Evolutionary conservation across 352 stramenopile genomes (phyloP).

Genomic region (Pythium phragmitis): DNA sequence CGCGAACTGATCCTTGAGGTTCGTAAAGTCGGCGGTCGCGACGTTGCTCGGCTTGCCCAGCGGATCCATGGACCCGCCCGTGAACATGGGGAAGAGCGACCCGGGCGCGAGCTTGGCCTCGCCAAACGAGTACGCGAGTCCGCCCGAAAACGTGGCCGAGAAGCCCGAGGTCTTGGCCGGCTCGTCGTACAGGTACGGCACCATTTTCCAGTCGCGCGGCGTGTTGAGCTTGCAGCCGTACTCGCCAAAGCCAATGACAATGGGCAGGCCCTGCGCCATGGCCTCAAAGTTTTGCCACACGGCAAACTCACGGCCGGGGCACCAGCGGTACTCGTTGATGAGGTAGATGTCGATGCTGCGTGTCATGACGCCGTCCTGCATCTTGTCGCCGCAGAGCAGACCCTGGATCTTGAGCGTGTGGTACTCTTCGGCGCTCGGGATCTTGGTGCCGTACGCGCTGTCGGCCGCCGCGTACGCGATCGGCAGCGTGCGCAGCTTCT

Average conservation of each 20-base stretch:
- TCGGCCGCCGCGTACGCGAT: constrained; percentile 83
- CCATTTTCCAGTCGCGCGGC: constrained; percentile 70
- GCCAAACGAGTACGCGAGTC: constrained; percentile 84
- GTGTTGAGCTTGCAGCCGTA: constrained; percentile 78
- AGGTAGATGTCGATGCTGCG: constrained; percentile 88
- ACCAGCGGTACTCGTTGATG: constrained; percentile 90
- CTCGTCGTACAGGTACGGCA: constrained; percentile 80
- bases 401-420: constrained; percentile 84
- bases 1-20: constrained; percentile 68
- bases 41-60: constrained; percentile 61
- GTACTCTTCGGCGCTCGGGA: constrained; percentile 78
- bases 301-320: constrained; percentile 65
- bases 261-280: constrained; percentile 80
- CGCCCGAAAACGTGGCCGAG: constrained; percentile 74
- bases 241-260: constrained; percentile 84
- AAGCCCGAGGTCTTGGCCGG: constrained; percentile 68
- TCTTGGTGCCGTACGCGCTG: constrained; percentile 60
- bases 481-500: constrained; percentile 77
- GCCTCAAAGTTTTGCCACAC: constrained; percentile 78
- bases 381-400: constrained; percentile 83
- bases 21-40: constrained; percentile 64
- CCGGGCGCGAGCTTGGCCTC: constrained; percentile 73
- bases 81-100: constrained; percentile 85
- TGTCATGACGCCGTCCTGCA: constrained; percentile 76
- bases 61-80: constrained; percentile 64